Base-by-base conservation (phyloP, 768 basidiomycete genomes). In the Sarcodon sp. region DNA sequence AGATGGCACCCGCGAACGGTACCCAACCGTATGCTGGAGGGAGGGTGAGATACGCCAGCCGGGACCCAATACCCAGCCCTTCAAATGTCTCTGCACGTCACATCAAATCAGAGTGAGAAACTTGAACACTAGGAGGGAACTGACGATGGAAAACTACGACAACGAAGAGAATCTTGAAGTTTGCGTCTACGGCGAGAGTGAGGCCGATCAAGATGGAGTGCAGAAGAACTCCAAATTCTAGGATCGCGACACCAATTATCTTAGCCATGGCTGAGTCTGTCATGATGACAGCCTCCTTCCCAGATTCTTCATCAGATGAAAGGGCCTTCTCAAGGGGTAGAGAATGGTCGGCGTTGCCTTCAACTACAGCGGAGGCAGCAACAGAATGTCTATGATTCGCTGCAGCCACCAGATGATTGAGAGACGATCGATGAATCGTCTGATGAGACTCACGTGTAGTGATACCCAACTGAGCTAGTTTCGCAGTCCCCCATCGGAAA, bases 201-300 rank as follows among this genome's bases (percentile, higher is more conserved):
- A 97, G 67, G 0, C 93, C 93, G 51, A 96, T 86, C 44, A 94
- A 70, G 6, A 91, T 58, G 62, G 87, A 87, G 59, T 93, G 92
- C 33, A 97, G 64, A 5, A 90, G 62, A 32, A 97, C 89, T 55
- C 94, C 94, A 56, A 96, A 94, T 60, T 99, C 94, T 43, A 99
- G 70, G 50, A 97, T 92, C 33, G 77, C 88, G 43, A 99, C 74
- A 11, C 91, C 92, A 43, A 96, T 71, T 35, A 92, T 63, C 61
- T 93, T 90, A 2, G 87, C 80, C 7, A 67, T 48, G 3, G 75
- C 64, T 15, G 67, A 66, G 35, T 79, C 72, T 44, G 33, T 55
- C 43, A 7, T 13, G 38, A 31, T 47, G 33, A 38, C 59, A 52
- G 34, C 51, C 21, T 27, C 21, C 21, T 27, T 6, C 54, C 54